phyloP scores from a whole-genome alignment of 2,329 filamentous ascomycete genomes.

The Myriosclerotinia duriaeana region DNA sequence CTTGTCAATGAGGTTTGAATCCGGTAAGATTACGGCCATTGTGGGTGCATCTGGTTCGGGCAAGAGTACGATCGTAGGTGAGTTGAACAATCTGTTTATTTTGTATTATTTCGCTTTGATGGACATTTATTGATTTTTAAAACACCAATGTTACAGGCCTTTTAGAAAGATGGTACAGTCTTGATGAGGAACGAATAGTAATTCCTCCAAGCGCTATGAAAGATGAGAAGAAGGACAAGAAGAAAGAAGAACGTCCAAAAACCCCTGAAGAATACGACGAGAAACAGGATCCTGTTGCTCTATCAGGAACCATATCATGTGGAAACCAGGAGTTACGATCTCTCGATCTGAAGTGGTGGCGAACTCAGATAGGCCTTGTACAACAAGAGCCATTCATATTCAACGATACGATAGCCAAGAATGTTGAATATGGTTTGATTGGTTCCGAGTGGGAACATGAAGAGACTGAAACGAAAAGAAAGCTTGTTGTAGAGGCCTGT shows the following conservation, averaged over 20 bases:
- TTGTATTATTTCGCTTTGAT: neutral
- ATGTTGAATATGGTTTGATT: slow-evolving; percentile 60
- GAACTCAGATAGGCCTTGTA: slow-evolving; percentile 62
- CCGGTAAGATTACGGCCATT: slow-evolving; percentile 45
- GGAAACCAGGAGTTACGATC: slow-evolving; percentile 54
- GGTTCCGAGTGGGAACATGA: slow-evolving; percentile 54
- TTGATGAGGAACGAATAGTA: slow-evolving; percentile 24
- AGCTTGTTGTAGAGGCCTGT: slow-evolving; percentile 63
- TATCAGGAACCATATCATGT: slow-evolving; percentile 55
- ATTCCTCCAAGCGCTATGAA: slow-evolving; percentile 23
- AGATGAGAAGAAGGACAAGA: slow-evolving; percentile 44
- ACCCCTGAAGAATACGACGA: slow-evolving; percentile 35
- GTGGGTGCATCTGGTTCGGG: slow-evolving; percentile 47
- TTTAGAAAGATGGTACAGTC: slow-evolving; percentile 46
- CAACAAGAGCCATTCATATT: slow-evolving; percentile 69
- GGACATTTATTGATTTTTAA: neutral
- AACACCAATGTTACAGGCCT: slow-evolving; percentile 31
- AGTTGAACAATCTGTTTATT: neutral
- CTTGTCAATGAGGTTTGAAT: slow-evolving; percentile 38
- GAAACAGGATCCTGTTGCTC: slow-evolving; percentile 43
- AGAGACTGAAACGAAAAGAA: slow-evolving; percentile 54
- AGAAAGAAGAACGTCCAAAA: slow-evolving; percentile 38
- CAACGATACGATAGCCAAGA: slow-evolving; percentile 62
- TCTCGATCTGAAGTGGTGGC: slow-evolving; percentile 62
- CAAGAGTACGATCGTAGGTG: slow-evolving; percentile 44